A percentile compares a stretch with the other conserved stretches of the same genome.
These are phyloP conservation scores for Dendrostoma leiphaemia DNA, from an alignment of 2,329 filamentous ascomycete species.

Conservation along the genomic window DNA sequence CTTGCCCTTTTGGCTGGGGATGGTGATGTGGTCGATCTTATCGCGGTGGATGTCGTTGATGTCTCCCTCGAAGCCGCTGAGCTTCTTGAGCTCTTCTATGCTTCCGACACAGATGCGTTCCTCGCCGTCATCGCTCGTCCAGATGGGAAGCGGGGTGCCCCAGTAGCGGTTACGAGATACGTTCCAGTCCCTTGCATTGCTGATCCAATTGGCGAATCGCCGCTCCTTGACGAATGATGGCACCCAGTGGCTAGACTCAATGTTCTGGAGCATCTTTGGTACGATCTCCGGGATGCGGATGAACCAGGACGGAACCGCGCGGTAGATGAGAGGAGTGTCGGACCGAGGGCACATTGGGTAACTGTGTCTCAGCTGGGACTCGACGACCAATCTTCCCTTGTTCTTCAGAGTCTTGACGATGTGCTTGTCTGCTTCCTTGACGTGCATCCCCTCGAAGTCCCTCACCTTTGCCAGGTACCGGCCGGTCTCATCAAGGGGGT, in stretches of 20 bases:
- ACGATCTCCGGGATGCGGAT: conserved; percentile 82
- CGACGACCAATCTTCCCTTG: conserved; percentile 73
- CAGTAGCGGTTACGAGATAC: conserved; percentile 92
- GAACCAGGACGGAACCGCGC: conserved; percentile 92
- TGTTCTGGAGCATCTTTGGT: conserved; percentile 85
- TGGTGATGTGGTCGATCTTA: conserved; percentile 91
- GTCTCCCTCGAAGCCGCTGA: conserved; percentile 84
- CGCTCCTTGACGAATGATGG: conserved; percentile 87
- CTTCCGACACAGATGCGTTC: conserved; percentile 87
- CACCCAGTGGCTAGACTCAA: conserved; percentile 89
- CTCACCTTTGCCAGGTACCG: conserved; percentile 73
- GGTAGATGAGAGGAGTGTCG: conserved; percentile 92
- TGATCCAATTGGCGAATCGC: conserved; percentile 88
- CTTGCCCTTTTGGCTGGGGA: conserved; percentile 85
- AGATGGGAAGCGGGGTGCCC: conserved; percentile 89
- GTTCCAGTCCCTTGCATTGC: conserved; percentile 91
- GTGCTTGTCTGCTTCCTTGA: conserved; percentile 88
- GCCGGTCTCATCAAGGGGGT: conserved; percentile 84
- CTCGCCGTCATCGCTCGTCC: conserved; percentile 86
- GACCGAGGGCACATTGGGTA: conserved; percentile 93
- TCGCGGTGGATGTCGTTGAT: conserved; percentile 87
- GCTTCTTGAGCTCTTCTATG: conserved; percentile 75
- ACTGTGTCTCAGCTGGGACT: conserved; percentile 85
- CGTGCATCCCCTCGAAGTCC: conserved; percentile 83
- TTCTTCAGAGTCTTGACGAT: conserved; percentile 88